phyloP scores from a whole-genome alignment of 1,139 yeast genomes.

The Hyphopichia wangnamkhiaoensis region DNA sequence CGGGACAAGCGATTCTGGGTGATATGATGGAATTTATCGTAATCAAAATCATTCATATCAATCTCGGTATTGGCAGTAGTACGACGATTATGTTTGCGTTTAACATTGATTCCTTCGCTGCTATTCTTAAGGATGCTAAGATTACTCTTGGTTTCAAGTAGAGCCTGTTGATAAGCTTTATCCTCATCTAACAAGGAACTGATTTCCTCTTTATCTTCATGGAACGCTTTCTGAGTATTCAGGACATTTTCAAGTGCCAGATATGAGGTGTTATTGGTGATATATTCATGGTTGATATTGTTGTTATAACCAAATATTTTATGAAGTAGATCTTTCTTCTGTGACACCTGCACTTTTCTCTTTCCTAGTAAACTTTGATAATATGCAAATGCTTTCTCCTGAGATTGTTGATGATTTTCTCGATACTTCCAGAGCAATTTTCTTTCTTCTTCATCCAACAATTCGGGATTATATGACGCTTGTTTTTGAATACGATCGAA shows the following conservation, averaged over 20 bases:
- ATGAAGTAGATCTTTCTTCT: constrained; percentile 41
- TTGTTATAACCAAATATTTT: constrained; percentile 44
- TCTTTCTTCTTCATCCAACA: constrained; percentile 29
- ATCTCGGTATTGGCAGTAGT: constrained; percentile 5
- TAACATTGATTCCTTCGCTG: constrained; percentile 9
- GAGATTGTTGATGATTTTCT: constrained; percentile 32
- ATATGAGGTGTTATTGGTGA: constrained; percentile 45
- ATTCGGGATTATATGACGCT: constrained; percentile 6
- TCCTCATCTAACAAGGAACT: constrained; percentile 36
- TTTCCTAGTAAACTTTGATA: constrained; percentile 36
- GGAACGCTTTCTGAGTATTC: constrained; percentile 40
- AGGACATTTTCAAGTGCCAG: constrained; percentile 39
- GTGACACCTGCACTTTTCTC: constrained; percentile 43
- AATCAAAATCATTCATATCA: constrained; percentile 23
- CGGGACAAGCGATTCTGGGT: constrained; percentile 23
- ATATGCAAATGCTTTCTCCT: constrained; percentile 36
- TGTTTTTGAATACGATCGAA: constrained; percentile 13
- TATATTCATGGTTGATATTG: constrained; percentile 40
- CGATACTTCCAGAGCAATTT: constrained; percentile 32
- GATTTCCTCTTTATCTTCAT: constrained; percentile 47
- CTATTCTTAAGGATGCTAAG: constrained; percentile 8
- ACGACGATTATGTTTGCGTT: constrained; percentile 8
- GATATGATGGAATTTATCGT: constrained; percentile 27
- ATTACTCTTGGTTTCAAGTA: constrained; percentile 23
- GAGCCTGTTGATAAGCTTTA: constrained; percentile 26